Evolutionary conservation across 441 rosid genomes (phyloP).

Genomic region (Erodium texanum): DNA sequence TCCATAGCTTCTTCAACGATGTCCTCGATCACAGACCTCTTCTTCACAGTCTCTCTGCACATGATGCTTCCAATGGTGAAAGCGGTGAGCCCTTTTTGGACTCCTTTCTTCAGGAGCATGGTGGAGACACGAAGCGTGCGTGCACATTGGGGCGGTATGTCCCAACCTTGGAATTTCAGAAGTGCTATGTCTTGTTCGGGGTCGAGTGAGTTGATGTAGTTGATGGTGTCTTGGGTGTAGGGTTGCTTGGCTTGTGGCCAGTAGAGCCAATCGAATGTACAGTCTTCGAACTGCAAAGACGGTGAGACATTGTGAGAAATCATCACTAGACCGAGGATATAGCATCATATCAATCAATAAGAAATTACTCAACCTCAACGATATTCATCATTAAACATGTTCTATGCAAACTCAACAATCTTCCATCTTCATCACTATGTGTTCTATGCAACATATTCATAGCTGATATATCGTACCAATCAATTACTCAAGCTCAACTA

Average conservation of each 20-base stretch:
- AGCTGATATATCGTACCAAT: too few species aligned
- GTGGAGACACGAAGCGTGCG: constrained; percentile 68
- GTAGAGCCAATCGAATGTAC: constrained; percentile 99
- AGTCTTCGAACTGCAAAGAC: constrained; percentile 79
- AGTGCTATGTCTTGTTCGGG: constrained; percentile 69
- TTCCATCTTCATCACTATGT: too few species aligned
- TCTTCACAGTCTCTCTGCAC: constrained; percentile 67
- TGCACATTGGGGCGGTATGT: constrained; percentile 48
- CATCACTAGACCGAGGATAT: too few species aligned
- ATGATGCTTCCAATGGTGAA: constrained; percentile 72
- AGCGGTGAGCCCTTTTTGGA: constrained; percentile 59
- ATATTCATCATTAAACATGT: too few species aligned
- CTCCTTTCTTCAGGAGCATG: constrained; percentile 84
- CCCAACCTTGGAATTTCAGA: constrained; percentile 59
- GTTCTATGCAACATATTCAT: too few species aligned
- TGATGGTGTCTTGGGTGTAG: constrained; percentile 43
- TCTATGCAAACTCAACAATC: too few species aligned
- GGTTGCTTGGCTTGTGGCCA: constrained; percentile 88
- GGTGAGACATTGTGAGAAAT: too few species aligned
- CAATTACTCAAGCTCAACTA: too few species aligned
- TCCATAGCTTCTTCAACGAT: constrained; percentile 47
- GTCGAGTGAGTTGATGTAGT: constrained; percentile 63
- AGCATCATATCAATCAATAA: too few species aligned
- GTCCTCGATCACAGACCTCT: constrained; percentile 64
- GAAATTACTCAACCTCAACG: too few species aligned